These are phyloP conservation scores for Sporobolus alterniflorus DNA, from an alignment of 202 grass and related monocot genomes.

Conservation along the genomic window DNA sequence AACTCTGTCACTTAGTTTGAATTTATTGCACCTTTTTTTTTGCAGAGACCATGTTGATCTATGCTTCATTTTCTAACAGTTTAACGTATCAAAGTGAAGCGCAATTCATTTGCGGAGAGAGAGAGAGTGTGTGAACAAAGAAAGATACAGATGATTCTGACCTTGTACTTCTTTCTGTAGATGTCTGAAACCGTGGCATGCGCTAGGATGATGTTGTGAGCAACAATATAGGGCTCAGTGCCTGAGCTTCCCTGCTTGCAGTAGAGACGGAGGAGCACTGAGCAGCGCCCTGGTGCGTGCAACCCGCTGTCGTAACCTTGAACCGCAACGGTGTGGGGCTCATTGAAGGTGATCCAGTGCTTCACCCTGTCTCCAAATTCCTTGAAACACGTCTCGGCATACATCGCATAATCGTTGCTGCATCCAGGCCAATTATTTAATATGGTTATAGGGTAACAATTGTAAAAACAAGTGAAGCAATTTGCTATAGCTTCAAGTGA, in stretches of 20 bases:
- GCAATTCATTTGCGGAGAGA: neutral
- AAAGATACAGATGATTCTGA: neutral
- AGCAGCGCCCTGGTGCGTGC: conserved; percentile 77
- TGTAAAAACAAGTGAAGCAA: neutral
- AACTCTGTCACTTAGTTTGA: neutral
- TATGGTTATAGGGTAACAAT: neutral
- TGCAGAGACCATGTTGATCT: too few relatives aligned
- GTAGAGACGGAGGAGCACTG: conserved; percentile 71
- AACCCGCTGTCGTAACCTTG: conserved; percentile 92
- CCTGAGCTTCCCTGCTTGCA: conserved; percentile 74
- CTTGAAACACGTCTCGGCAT: conserved; percentile 80
- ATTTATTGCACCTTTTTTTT: too few relatives aligned
- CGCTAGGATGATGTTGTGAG: conserved; percentile 77
- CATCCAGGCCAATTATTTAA: conserved; percentile 3
- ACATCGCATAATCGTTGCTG: conserved; percentile 72
- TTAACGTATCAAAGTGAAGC: neutral
- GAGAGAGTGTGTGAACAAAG: neutral
- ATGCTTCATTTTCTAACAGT: neutral
- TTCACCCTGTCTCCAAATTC: conserved; percentile 87
- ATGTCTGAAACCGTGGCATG: conserved; percentile 57
- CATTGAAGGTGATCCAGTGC: conserved; percentile 92
- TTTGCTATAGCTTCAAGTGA: neutral
- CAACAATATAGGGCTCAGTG: conserved; percentile 84
- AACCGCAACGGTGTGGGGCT: conserved; percentile 85
- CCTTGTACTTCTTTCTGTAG: conserved; percentile 76